Base-by-base conservation (phyloP, 2,329 filamentous ascomycete genomes). In the Aspergillus flavus region DNA sequence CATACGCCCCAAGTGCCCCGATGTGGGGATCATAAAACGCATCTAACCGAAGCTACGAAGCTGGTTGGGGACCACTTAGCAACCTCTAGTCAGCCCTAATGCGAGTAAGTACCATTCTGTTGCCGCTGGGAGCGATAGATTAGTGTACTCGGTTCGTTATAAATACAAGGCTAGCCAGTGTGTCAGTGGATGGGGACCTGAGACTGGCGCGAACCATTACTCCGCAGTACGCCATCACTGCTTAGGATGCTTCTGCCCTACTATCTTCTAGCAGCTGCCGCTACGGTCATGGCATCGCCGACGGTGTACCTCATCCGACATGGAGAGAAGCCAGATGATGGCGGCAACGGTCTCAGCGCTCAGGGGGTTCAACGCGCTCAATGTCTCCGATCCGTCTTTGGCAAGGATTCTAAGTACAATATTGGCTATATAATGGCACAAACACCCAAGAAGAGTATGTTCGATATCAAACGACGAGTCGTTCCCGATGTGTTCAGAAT, bases 261-360 rank as follows among this genome's bases (percentile, higher is more conserved):
- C 16, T 54, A 55, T 50, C 55, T 70, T 34, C 21, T 69, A 19
- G 64, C 69, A 4, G 52, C 65, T 6, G 65, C 66, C 5, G 64
- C 64, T 9, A 23, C 73, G 1, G 64, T 60, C 21, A 59, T 64
- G 4, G 72, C 72, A 16, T 63, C 66, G 11, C 81, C 85, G 1
- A 88, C 83, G 0, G 84, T 89, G 36, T 89, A 87, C 71, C 76
- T 89, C 10, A 89, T 89, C 71, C 84, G 87, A 21, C 87, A 89
- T 66, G 87, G 87, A 63, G 87, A 89, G 73, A 89, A 89, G 74
- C 86, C 87, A 3, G 61, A 70, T 1, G 73, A 80, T 43, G 80
- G 80, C 19, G 77, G 78, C 39, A 75, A 81, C 61, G 86, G 86
- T 2, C 77, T 89, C 53, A 86, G 74, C 61, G 67, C 79, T 0